Base-by-base conservation (phyloP, 176 grass and related monocot genomes). In the Oryza longistaminata region DNA sequence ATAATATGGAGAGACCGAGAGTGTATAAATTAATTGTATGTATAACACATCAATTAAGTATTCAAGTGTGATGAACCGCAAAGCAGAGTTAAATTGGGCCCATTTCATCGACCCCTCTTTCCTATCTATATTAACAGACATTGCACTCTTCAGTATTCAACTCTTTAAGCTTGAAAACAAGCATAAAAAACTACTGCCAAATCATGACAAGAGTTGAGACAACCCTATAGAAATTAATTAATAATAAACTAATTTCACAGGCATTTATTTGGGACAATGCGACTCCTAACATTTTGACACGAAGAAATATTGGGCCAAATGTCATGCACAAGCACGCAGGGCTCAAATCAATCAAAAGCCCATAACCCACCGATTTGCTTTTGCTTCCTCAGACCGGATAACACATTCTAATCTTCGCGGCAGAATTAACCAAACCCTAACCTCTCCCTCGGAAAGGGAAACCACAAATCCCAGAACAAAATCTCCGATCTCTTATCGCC, bases 381-480 rank as follows among this genome's bases (percentile, higher is more conserved):
- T 3, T 43, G 61, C 7, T 19, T 4, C 4, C 70, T 2, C 3
- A 35, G 22, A 26, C 27, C 26, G 22, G 17, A 61, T 39, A 39
- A 39, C 37, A 39, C 37, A 39, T 39, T 39, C 37, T 39, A 39
- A 39, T 39, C 5, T 39, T 12, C 42, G 11, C 46, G 46, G 11
- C 50, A 53, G 15, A 53, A 53, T 53, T 17, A 70, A 34, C 81
- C 40, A 73, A 73, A 64, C 70, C 81, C n/a, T 44, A 61, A 82
- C 1, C 34, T 2, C 50, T 53, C 50, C 16, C 15, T 53, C 35
- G 2, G 3, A 7, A 73, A 2, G 50, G 50, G 1, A 83, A 45
- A 27, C 35, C 64, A 33, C 3, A 3, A 35, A 74, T 48, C 15
- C 40, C 40, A 44, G 55, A 2, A 44, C 0, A 75, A 1, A 52